Base-by-base conservation (phyloP, 371 early-diverging fungal species). In the Apophysomyces trapeziformis region DNA sequence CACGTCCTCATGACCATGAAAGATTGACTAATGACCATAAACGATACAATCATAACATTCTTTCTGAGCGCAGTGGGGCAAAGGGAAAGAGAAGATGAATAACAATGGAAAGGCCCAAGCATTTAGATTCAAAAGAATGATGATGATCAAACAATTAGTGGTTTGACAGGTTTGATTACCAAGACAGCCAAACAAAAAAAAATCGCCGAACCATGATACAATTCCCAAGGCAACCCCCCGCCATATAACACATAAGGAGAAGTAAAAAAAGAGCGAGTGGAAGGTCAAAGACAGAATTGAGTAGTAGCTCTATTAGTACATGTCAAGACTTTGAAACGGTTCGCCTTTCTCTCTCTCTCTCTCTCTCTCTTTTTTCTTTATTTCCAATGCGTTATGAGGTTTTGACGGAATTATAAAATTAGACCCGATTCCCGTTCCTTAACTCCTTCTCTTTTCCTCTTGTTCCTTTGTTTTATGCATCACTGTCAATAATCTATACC, bases 401-500 rank as follows among this genome's bases (percentile, higher is more conserved):
- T 50, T 50, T 50, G 54, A 50, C 16, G 54, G 54, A 11, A 50
- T 5, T 50, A 50, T 50, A 50, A 50, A 50, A 50, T 16, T 16
- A 50, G 54, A 21, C 21, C 54, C 54, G 54, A 21, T 50, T 50
- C 21, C 54, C 54, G 54, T 50, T 50, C 54, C 54, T 50, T 50
- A 50, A 4, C 54, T 35, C 54, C 11, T 50, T 26, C 32, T 45
- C 54, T 26, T 50, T 50, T 50, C 21, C 9, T 50, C 21, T 50
- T 16, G 54, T 47, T 7, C 63, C 47, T 62, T 62, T 62, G 36
- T 37, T 38, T 7, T 38, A 63, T 63, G 57, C 64, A 64, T 41
- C 58, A 41, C 58, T 64, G 58, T 64, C 64, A 64, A 44, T 64
- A 64, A 47, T 13, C 50, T 50, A 21, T 50, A 21, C 26, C 39